phyloP scores from a whole-genome alignment of 2,329 filamentous ascomycete genomes.

The Pestalotiopsis sp. region DNA sequence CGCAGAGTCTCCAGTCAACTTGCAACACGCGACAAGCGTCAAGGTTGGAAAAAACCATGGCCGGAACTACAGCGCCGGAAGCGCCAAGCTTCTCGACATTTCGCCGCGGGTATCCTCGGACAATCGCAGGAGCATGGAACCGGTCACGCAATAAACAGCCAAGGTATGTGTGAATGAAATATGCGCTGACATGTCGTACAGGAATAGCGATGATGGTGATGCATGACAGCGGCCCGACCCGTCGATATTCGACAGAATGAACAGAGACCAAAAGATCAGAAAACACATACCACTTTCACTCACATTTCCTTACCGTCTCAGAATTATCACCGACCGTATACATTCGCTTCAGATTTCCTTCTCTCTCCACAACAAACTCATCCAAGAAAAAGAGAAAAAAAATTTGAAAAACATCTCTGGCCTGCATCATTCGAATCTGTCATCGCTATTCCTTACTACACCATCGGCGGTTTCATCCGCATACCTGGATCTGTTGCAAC shows the following conservation, averaged over 20 bases:
- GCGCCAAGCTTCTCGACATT: conserved; percentile 74
- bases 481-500: background rate
- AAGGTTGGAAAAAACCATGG: conserved; percentile 67
- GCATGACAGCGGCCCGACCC: background rate
- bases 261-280: conserved; percentile 3
- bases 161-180: conserved; percentile 7
- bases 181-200: background rate
- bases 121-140: conserved; percentile 40
- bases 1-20: conserved; percentile 34
- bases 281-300: background rate
- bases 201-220: conserved; percentile 19
- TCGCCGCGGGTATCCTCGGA: conserved; percentile 59
- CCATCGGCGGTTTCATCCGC: background rate
- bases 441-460: background rate
- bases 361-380: background rate
- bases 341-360: conserved; percentile 29
- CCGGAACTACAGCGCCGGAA: conserved; percentile 76
- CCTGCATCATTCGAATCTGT: background rate
- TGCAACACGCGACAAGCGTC: conserved; percentile 72
- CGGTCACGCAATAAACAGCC: conserved; percentile 26
- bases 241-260: background rate
- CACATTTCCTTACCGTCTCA: background rate
- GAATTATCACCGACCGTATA: conserved; percentile 22
- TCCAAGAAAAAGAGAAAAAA: background rate
- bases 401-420: background rate